Evolutionary conservation across 768 basidiomycete genomes (phyloP), one percentile per base, ranked within the genome.

Genomic region (Lanmaoa pseudosensibilis): DNA sequence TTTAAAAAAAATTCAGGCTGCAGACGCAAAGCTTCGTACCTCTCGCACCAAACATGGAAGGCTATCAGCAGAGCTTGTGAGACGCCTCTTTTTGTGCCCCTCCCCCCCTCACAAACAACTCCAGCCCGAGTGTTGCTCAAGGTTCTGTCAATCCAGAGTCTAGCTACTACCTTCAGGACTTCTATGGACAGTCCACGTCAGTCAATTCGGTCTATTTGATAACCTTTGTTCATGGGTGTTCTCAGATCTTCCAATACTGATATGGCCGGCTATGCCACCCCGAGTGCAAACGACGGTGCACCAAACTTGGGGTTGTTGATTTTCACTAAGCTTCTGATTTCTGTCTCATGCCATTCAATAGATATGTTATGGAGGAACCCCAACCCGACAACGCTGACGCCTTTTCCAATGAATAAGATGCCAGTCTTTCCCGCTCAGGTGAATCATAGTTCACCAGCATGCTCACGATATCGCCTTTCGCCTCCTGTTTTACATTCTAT

Each of bases 21-120:
- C 58, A 45, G 27, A 33, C n/a, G 12, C 5, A n/a, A 11, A 12
- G 21, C 46, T 51, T 60, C 48, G 16, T 37, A 23, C 34, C 54
- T 10, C 34, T 46, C 9, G 34, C 30, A 44, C 38, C 43, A 25
- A 38, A 47, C 38, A 40, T 62, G 36, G 50, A 23, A 37, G 32
- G 8, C 44, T 62, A 54, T 38, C 54, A 25, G 21, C 60, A 49
- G 32, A 49, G 52, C 50, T 63, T 55, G 67, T 69, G 34, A 54
- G 68, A 33, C 25, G 2, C 43, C 19, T 33, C 4, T 37, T 46
- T 53, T 39, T 36, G 15, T 12, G 21, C 32, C 23, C 23, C 18
- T 37, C 33, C 32, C 23, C 4, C 37, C 25, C 23, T 63, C 38
- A 65, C 25, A 21, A 18, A 48, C n/a, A 36, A 23, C n/a, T 23